Base-by-base conservation (phyloP, 2,329 filamentous ascomycete species). In the Xylariaceae sp. region DNA sequence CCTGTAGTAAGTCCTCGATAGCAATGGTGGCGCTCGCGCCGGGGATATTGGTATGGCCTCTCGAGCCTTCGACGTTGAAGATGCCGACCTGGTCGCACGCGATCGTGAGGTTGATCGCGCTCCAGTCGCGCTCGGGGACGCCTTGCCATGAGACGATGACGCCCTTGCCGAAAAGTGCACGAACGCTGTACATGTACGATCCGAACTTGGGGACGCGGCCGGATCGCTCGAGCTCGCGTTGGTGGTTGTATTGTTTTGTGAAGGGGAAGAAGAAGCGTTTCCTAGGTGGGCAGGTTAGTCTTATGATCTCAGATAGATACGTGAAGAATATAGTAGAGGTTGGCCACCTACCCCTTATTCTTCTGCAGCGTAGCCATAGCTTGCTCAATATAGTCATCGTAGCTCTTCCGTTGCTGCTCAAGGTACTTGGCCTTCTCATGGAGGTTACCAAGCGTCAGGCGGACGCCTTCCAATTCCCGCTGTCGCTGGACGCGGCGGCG, bases 351-450 rank as follows among this genome's bases (percentile, higher is more conserved):
- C 80, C 86, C 91, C 70, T 96, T 96, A 68, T 96, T 95, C 70
- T 88, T 95, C 67, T 97, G 93, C 47, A 98, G 75, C 4, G 94
- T 98, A 49, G 91, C 79, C 88, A 98, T 96, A 39, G 93, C 92
- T 67, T 95, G 91, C 71, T 98, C 94, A 62, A 98, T 95, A 69
- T 98, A 98, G 70, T 98, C 90, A 64, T 98, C 95, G 71, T 98
- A 98, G 54, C 85, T 93, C 75, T 95, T 95, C 49, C 95, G 81
- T 69, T 98, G 93, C 57, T 90, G 86, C 63, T 98, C 93, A 8
- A 98, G 79, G 68, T 94, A 98, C 54, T 83, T 80, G 29, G 92
- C 91, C 71, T 98, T 93, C 57, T 90, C 82, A 66, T 88, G 83
- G 50, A 94, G 70, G 54, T 90, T 88, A 35, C 75, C 68, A 14